phyloP scores from a whole-genome alignment of 2,329 filamentous ascomycete species.

The Hyphodiscus sp. region DNA sequence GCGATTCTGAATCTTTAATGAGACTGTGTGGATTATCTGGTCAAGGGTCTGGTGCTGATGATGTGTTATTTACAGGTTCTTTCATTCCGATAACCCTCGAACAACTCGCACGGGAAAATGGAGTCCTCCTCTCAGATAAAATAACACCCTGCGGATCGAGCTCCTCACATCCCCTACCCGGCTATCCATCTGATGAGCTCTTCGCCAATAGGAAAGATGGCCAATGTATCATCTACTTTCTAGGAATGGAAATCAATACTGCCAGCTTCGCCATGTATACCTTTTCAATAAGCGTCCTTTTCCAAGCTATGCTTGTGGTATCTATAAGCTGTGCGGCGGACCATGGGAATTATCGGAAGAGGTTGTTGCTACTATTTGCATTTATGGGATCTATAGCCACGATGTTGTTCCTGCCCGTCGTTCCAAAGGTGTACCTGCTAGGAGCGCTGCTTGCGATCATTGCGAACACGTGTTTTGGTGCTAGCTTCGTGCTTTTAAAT shows the following conservation, averaged over 20 bases:
- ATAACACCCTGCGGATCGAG: slow-evolving; percentile 60
- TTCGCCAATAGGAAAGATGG: slow-evolving; percentile 33
- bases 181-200: background rate
- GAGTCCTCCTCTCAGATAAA: slow-evolving; percentile 74
- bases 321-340: slow-evolving; percentile 96
- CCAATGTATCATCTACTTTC: slow-evolving; percentile 76
- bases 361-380: slow-evolving; percentile 77
- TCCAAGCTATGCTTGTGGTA: slow-evolving; percentile 87
- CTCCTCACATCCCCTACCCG: slow-evolving; percentile 18
- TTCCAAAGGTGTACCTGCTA: slow-evolving; percentile 68
- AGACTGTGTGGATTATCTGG: too few species aligned
- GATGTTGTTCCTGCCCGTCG: slow-evolving; percentile 81
- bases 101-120: slow-evolving; percentile 86
- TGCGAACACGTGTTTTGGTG: slow-evolving; percentile 89
- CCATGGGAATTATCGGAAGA: slow-evolving; percentile 88
- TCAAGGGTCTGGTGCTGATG: background rate
- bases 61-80: slow-evolving; percentile 57
- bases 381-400: slow-evolving; percentile 74
- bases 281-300: slow-evolving; percentile 83
- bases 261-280: slow-evolving; percentile 98
- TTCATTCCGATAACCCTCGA: slow-evolving; percentile 96
- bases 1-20: too few species aligned
- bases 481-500: slow-evolving; percentile 91
- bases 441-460: slow-evolving; percentile 81
- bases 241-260: slow-evolving; percentile 86